These are phyloP conservation scores for Baeospora myosura DNA, from an alignment of 1,284 basidiomycete genomes.

Conservation along the genomic window DNA sequence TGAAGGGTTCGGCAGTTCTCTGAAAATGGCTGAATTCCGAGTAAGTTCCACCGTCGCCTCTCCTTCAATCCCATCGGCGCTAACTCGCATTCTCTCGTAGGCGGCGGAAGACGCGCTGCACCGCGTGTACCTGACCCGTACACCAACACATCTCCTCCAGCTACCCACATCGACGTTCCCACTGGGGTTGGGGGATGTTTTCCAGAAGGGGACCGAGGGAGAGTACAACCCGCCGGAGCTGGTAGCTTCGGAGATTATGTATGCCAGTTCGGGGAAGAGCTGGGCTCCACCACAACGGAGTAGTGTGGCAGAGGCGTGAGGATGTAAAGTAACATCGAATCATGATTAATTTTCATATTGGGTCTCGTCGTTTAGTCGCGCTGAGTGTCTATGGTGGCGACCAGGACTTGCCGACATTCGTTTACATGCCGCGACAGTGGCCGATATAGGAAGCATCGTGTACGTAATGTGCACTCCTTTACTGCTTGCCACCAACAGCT, in stretches of 20 bases:
- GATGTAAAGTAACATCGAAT: neutral
- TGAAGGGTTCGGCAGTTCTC: slow-evolving; percentile 89
- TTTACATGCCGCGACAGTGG: too few species aligned
- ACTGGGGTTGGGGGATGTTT: slow-evolving; percentile 40
- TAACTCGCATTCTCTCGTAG: slow-evolving; percentile 27
- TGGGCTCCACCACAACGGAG: slow-evolving; percentile 32
- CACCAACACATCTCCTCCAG: slow-evolving; percentile 56
- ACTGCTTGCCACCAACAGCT: too few species aligned
- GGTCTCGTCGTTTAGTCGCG: too few species aligned
- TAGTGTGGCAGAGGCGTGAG: neutral
- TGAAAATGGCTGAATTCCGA: slow-evolving; percentile 93
- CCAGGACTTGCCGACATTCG: too few species aligned
- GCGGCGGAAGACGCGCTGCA: slow-evolving; percentile 82
- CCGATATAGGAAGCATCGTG: too few species aligned
- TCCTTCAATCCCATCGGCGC: neutral
- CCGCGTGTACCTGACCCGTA: slow-evolving; percentile 72
- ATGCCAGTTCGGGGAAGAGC: slow-evolving; percentile 54
- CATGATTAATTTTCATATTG: too few species aligned
- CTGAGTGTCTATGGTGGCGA: too few species aligned
- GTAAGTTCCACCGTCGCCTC: slow-evolving; percentile 36
- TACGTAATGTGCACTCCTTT: too few species aligned
- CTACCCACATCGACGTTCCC: slow-evolving; percentile 69
- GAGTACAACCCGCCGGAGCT: slow-evolving; percentile 48
- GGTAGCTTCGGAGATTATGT: slow-evolving; percentile 57
- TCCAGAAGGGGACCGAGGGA: slow-evolving; percentile 28